A percentile compares a stretch with the other conserved stretches of the same genome.
phyloP scores from a whole-genome alignment of 306 rosid genomes.

The Trifolium subterraneum region DNA sequence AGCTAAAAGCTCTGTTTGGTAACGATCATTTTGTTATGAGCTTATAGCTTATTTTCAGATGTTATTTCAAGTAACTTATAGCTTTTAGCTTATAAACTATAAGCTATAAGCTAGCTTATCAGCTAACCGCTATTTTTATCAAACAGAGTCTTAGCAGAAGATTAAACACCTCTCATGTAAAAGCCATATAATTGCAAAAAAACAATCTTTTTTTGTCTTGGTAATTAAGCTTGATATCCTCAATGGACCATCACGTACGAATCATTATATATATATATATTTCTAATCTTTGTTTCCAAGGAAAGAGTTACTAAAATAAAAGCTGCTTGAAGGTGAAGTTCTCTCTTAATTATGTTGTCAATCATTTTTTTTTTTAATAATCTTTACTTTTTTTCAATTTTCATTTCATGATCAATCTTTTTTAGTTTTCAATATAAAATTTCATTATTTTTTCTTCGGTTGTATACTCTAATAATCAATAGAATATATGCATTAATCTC shows the following conservation, averaged over 20 bases:
- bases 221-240: conserved; percentile 24
- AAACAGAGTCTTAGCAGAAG: background rate
- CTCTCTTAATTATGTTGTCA: background rate
- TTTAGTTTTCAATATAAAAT: background rate
- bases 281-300: conserved; percentile 48
- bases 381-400: background rate
- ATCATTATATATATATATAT: conserved; percentile 16
- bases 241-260: conserved; percentile 31
- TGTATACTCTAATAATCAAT: no score
- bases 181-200: background rate
- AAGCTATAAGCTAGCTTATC: no score
- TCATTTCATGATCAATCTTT: background rate
- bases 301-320: conserved; percentile 32
- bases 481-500: no score
- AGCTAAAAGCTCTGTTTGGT: no score
- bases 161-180: background rate
- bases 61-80: no score
- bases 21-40: no score
- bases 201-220: conserved; percentile 21
- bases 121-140: no score
- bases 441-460: no score
- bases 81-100: no score
- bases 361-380: background rate
- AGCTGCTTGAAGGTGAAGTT: background rate
- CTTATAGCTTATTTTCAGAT: no score